These are phyloP conservation scores for Pseudogymnoascus sp. DNA, from an alignment of 2,329 filamentous ascomycete species.

Conservation along the genomic window DNA sequence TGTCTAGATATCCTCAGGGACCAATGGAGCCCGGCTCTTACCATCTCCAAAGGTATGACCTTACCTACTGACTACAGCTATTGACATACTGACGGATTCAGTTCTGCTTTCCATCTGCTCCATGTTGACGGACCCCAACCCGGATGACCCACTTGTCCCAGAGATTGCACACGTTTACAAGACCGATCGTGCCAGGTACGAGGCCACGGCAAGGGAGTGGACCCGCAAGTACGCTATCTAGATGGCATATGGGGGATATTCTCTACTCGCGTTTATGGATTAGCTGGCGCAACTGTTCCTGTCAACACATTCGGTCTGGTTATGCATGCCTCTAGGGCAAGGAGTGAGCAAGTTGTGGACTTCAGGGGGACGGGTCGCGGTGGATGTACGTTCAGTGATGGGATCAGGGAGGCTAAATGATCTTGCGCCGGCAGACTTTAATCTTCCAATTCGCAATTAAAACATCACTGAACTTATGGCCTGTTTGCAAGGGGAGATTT, in stretches of 20 bases:
- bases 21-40: slow-evolving; percentile 97
- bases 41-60: slow-evolving; percentile 85
- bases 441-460: slow-evolving; percentile 10
- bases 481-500: background rate
- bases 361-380: slow-evolving; percentile 1
- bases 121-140: slow-evolving; percentile 99
- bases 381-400: slow-evolving; percentile 9
- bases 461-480: slow-evolving; percentile 7
- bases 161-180: slow-evolving; percentile 99
- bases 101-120: slow-evolving; percentile 98
- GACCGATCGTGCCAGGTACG: slow-evolving; percentile 91
- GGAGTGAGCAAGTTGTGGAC: slow-evolving; percentile 11
- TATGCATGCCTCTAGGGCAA: slow-evolving; percentile 11
- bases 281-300: slow-evolving; percentile 16
- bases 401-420: slow-evolving; percentile 12
- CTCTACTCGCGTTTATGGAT: slow-evolving; percentile 13
- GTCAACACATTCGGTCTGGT: slow-evolving; percentile 12
- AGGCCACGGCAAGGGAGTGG: slow-evolving; percentile 95
- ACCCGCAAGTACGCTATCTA: slow-evolving; percentile 98
- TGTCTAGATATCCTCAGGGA: slow-evolving; percentile 97
- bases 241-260: slow-evolving; percentile 11
- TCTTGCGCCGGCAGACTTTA: slow-evolving; percentile 5
- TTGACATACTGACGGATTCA: slow-evolving; percentile 31
- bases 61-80: background rate
- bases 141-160: slow-evolving; percentile 94